These are phyloP conservation scores for Paramecium caudatum DNA, from an alignment of 73 alveolate genomes.

Conservation along the genomic window DNA sequence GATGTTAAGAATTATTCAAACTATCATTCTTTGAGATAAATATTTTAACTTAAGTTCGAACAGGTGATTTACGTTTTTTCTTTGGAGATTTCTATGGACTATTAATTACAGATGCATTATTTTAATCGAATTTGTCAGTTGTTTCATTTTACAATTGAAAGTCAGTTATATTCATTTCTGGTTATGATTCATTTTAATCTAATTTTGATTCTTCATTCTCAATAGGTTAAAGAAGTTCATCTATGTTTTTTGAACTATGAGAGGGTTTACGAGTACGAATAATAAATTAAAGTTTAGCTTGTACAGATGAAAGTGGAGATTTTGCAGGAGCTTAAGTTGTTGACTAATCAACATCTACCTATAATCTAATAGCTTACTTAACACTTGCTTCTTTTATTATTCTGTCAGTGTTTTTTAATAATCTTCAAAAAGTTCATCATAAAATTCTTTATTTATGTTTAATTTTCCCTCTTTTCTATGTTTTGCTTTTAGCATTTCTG, in stretches of 20 bases:
- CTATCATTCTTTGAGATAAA: constrained; percentile 1
- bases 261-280: background rate
- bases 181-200: background rate
- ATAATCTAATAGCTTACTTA: too few relatives aligned
- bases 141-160: background rate
- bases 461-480: constrained; percentile 42
- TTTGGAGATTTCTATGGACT: background rate
- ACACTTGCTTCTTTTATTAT: background rate
- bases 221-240: background rate
- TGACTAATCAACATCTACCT: too few relatives aligned
- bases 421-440: constrained; percentile 55
- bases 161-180: background rate
- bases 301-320: background rate
- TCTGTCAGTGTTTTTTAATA: constrained; percentile 44
- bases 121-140: constrained; percentile 4
- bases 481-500: background rate
- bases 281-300: background rate
- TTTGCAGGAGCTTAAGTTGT: too few relatives aligned
- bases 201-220: constrained; percentile 12
- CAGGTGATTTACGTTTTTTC: constrained; percentile 17
- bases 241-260: background rate
- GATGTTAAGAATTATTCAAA: background rate
- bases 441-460: constrained; percentile 41
- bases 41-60: background rate
- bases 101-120: background rate